Percentiles rank a stretch among this genome's conserved stretches.
phyloP scores from a whole-genome alignment of 2,329 filamentous ascomycete genomes.

The Davidsoniella neocaledoniae region DNA sequence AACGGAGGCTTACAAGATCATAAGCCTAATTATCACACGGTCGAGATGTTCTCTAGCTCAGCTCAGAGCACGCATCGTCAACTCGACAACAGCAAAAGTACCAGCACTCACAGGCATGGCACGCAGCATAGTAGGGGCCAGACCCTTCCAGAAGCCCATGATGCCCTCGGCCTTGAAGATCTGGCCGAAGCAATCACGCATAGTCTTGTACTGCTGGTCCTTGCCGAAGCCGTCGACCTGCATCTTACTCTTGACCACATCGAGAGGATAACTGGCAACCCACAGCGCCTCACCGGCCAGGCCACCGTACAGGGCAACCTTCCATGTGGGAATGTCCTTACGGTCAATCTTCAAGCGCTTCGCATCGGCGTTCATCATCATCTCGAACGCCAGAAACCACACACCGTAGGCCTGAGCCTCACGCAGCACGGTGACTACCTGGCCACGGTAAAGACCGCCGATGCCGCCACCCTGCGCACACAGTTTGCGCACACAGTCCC shows the following conservation, averaged over 20 bases:
- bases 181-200: constrained; percentile 80
- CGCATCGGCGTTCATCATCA: constrained; percentile 83
- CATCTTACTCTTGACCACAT: constrained; percentile 99
- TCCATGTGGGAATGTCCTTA: constrained; percentile 62
- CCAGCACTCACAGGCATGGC: constrained; percentile 96
- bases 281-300: constrained; percentile 87
- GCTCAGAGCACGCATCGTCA: constrained; percentile 46
- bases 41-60: constrained; percentile 13
- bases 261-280: constrained; percentile 85
- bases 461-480: constrained; percentile 48
- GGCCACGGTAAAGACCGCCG: constrained; percentile 68
- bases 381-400: constrained; percentile 94
- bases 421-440: constrained; percentile 67
- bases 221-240: constrained; percentile 83
- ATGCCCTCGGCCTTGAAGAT: constrained; percentile 62
- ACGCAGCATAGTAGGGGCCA: constrained; percentile 76
- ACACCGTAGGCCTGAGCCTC: constrained; percentile 90
- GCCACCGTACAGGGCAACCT: constrained; percentile 84
- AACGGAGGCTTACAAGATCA: too few relatives aligned
- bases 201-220: constrained; percentile 55
- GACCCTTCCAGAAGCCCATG: constrained; percentile 85
- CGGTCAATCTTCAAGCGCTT: constrained; percentile 58
- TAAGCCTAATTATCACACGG: too few relatives aligned
- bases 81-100: constrained; percentile 77
- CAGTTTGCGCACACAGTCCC: constrained; percentile 83